phyloP scores from a whole-genome alignment of 257 asterid genomes.

The Osmanthus fragrans region DNA sequence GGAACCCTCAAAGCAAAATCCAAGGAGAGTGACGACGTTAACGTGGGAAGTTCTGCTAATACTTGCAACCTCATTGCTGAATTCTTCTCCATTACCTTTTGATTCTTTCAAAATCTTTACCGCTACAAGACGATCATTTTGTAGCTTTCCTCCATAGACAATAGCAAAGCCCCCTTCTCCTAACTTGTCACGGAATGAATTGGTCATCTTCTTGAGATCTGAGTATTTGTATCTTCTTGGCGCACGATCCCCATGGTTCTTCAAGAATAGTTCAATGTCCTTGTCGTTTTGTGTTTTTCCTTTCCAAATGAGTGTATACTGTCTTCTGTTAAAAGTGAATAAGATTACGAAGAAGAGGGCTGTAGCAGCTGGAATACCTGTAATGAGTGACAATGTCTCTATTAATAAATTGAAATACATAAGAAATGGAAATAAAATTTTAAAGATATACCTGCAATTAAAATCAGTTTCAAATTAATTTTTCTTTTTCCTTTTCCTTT shows the following conservation, averaged over 20 bases:
- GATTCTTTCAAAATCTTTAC: conserved; percentile 29
- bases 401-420: not conserved
- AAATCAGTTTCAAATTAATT: not conserved
- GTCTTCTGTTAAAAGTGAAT: not conserved
- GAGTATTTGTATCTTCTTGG: not conserved
- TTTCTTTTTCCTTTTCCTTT: not conserved
- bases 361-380: not conserved
- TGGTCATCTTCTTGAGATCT: conserved; percentile 17
- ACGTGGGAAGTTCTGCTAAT: conserved; percentile 33
- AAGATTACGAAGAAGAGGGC: not conserved
- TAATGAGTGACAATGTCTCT: not conserved
- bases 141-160: conserved; percentile 29
- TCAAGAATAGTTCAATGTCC: not conserved
- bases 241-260: not conserved
- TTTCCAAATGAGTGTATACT: not conserved
- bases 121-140: conserved; percentile 19
- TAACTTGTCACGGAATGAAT: conserved; percentile 22
- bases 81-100: conserved; percentile 32
- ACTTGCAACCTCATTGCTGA: conserved; percentile 33
- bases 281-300: not conserved
- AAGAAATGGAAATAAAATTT: not conserved
- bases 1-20: conserved; percentile 28
- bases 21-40: conserved; percentile 29
- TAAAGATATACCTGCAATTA: not conserved
- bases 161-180: conserved; percentile 31